Base-by-base conservation (phyloP, 73 alveolate genomes). In the Uronychia binucleata region DNA sequence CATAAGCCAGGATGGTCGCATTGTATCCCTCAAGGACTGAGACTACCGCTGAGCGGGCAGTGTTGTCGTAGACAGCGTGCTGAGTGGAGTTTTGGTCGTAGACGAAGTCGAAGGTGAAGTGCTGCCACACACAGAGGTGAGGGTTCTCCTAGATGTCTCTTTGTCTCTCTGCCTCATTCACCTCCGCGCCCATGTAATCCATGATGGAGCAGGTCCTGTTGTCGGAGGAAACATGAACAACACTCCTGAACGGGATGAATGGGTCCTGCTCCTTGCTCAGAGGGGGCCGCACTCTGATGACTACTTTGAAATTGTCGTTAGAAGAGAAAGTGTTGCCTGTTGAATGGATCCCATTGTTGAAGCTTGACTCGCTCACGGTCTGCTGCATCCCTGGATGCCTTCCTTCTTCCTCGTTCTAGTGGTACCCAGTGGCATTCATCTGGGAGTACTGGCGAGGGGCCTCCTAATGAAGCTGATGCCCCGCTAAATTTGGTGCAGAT, bases 221-320 rank as follows among this genome's bases (percentile, higher is more conserved):
- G 57, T 92, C 95, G 0, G 78, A 77, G 33, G 89, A 67, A 34
- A 86, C 59, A 28, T 85, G 76, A 78, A 84, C 35, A 28, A 78
- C 31, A 28, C 92, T 86, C 85, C 86, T 34, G 67, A 90, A 90
- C 33, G 88, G 88, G 0, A 30, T 28, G 19, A 25, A 31, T 28
- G 27, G 46, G 76, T 81, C 81, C 25, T 59, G 80, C 59, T 98
- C 99, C 74, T 99, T 93, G 0, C 98, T 97, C 67, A 98, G 95
- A 19, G 99, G 99, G 5, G 99, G 99, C 33, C 99, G 91, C 14
- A 98, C 99, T 34, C 99, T 88, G 0, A 98, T 97, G 87, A 97
- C 99, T n/a, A 98, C 99, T 86, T 97, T 98, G 94, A 98, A 98
- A 91, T 98, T 98, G 74, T 97, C 99, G 46, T 91, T 76, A 74